phyloP scores from a whole-genome alignment of 139 green algal species.

The Gonium pectorale region DNA sequence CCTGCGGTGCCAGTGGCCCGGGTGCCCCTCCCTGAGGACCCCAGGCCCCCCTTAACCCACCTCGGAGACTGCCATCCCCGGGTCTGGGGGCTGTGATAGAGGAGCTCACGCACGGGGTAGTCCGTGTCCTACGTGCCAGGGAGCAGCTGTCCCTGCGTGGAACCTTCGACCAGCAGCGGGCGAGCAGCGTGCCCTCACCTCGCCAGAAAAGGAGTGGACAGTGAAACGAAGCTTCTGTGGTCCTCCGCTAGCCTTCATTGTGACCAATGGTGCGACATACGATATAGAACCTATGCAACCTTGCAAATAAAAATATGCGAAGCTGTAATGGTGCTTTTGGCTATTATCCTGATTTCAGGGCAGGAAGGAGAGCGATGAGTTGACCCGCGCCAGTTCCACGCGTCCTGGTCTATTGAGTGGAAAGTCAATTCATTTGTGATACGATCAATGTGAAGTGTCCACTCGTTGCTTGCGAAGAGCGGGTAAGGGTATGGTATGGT shows the following conservation, averaged over 20 bases:
- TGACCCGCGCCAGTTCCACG: too few species aligned
- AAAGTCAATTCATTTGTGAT: too few species aligned
- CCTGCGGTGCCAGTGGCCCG: background rate
- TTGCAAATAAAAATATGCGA: too few species aligned
- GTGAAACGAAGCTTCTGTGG: constrained; percentile 71
- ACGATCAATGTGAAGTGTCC: too few species aligned
- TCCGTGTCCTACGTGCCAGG: constrained; percentile 74
- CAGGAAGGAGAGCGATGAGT: too few species aligned
- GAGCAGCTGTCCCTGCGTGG: too few species aligned
- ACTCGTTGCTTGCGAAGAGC: too few species aligned
- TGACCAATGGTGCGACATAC: background rate
- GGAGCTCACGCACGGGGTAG: constrained; percentile 83
- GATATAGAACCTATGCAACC: background rate
- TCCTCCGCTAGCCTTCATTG: constrained; percentile 64
- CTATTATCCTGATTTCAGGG: too few species aligned
- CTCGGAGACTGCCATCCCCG: constrained; percentile 88
- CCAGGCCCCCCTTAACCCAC: constrained; percentile 48
- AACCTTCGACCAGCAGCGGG: background rate
- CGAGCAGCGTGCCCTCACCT: constrained; percentile 33
- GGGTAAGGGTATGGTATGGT: too few species aligned
- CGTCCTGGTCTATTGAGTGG: too few species aligned
- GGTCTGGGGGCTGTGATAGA: constrained; percentile 82
- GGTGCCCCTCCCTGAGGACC: background rate
- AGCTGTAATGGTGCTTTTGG: too few species aligned
- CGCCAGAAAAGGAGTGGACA: constrained; percentile 62